Evolutionary conservation across 148 eudicot species (phyloP).

Genomic region (Camellia lanceoleosa): DNA sequence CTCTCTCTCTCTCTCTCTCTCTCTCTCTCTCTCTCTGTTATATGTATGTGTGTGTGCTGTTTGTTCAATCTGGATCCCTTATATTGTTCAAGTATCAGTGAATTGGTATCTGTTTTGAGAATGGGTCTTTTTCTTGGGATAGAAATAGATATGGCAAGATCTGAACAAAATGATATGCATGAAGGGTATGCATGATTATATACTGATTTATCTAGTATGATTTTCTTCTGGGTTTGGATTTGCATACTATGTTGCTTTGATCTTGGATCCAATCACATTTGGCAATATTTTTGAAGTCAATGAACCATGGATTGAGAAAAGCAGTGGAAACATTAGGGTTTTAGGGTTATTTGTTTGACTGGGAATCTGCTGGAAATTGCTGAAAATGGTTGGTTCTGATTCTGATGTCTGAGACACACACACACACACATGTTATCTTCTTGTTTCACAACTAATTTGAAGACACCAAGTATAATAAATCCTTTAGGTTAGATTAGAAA

Average conservation of each 20-base stretch:
- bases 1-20: conserved; percentile 9
- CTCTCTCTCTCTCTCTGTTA: conserved; percentile 10
- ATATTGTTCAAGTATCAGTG: neutral
- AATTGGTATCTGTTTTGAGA: neutral
- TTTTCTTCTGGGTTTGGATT: neutral
- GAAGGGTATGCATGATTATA: neutral
- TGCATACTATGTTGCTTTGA: neutral
- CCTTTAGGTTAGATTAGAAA: neutral
- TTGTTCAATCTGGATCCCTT: too few relatives aligned
- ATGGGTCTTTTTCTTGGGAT: neutral
- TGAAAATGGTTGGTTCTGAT: neutral
- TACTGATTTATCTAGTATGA: neutral
- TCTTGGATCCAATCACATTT: conserved; percentile 4
- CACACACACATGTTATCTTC: neutral
- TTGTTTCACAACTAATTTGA: neutral
- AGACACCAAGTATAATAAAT: neutral
- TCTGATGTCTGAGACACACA: neutral
- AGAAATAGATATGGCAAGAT: neutral
- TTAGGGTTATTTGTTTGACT: neutral
- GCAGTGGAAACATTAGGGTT: neutral
- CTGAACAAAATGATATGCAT: neutral
- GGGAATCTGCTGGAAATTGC: neutral
- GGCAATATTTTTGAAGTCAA: neutral
- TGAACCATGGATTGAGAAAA: neutral
- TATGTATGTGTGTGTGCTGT: neutral